Base-by-base conservation (phyloP, 164 flowering plant species). In the Sextonia rubra region DNA sequence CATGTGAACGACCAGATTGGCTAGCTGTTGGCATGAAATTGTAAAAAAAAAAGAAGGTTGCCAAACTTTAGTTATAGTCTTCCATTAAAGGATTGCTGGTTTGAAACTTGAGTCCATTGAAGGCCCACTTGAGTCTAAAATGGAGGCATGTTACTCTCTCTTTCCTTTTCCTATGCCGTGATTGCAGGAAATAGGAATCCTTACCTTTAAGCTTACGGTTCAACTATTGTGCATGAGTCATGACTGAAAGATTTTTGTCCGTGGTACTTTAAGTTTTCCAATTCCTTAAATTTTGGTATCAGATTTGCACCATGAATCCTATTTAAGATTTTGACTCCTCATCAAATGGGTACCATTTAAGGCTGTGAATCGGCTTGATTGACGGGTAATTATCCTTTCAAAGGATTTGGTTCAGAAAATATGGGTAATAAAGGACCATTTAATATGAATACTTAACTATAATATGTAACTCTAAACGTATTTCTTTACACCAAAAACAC, bases 121-220 rank as follows among this genome's bases (percentile, higher is more conserved):
- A 32, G 44, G 9, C 44, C 44, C 44, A 32, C 44, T 32, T 32
- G 44, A 32, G 44, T 32, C 44, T 32, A 32, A 1, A 32, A 5
- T 32, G 65, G 65, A 62, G 61, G 61, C 20, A 22, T 20, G 61
- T 58, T 20, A 17, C 37, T 32, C 44, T 6, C 44, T 4, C 68
- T 30, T 29, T 64, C 15, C 64, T 24, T 64, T 64, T 64, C 24
- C 22, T 23, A 64, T 64, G 68, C 68, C 68, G 68, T 64, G 68
- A 64, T 64, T 64, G 47, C 7, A 30, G 68, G 44, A 25, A 24
- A 32, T 32, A 32, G 5, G 44, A 32, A 32, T 32, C 44, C 44
- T 61, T 25, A 1, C 64, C 20, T 52, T 52, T 52, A 61, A 61
- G 64, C 12, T 61, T 24, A 58, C 22, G 0, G 8, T 1, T 58